A percentile compares a stretch with the other conserved stretches of the same genome.
These are phyloP conservation scores for Quercus rubra DNA, from an alignment of 306 rosid species.

Conservation along the genomic window DNA sequence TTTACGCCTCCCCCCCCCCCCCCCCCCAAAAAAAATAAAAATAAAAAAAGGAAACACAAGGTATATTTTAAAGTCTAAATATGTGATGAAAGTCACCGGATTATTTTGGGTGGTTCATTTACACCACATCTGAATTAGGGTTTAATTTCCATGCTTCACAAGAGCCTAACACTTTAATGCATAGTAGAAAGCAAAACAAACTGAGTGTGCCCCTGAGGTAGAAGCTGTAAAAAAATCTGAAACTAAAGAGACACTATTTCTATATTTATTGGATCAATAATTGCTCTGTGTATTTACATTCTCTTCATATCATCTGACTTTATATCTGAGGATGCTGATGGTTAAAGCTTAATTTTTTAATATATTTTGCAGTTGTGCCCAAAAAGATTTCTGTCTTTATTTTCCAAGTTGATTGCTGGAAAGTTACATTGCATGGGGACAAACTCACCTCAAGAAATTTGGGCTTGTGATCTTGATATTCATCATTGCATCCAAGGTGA, in stretches of 20 bases:
- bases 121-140: background rate
- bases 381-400: slow-evolving; percentile 67
- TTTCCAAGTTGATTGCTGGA: slow-evolving; percentile 74
- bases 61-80: background rate
- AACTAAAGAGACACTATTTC: background rate
- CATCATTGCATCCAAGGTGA: slow-evolving; percentile 11
- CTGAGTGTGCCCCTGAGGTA: background rate
- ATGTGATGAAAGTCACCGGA: background rate
- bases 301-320: background rate
- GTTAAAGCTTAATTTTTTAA: background rate
- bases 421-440: slow-evolving; percentile 76
- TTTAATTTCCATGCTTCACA: background rate
- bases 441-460: slow-evolving; percentile 67
- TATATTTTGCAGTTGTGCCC: slow-evolving; percentile 68
- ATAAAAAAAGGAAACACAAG: background rate
- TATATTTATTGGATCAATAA: background rate
- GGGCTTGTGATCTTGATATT: slow-evolving; percentile 26
- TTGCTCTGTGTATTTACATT: background rate
- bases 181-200: background rate
- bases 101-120: background rate
- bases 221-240: background rate
- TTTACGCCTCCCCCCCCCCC: too few relatives aligned
- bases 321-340: slow-evolving; percentile 3
- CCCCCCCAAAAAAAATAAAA: too few relatives aligned
- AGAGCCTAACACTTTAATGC: background rate